A percentile compares a stretch with the other conserved stretches of the same genome.
phyloP scores from a whole-genome alignment of 805 yeast genomes.

The Lipomyces orientalis region DNA sequence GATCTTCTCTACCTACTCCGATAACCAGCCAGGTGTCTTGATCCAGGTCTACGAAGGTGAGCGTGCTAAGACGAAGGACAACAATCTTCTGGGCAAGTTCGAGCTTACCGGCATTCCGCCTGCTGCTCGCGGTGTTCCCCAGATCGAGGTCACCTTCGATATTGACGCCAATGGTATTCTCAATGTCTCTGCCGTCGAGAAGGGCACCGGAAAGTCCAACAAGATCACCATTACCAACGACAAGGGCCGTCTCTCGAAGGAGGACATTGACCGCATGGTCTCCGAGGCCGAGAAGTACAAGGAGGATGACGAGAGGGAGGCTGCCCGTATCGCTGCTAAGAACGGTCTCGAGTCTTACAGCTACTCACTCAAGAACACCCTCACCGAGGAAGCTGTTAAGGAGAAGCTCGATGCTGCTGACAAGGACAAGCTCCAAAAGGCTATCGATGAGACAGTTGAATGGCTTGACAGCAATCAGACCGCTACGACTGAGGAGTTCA shows the following conservation, averaged over 20 bases:
- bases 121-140: slow-evolving; percentile 99
- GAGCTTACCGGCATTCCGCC: slow-evolving; percentile 97
- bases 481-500: slow-evolving; percentile 89
- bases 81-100: slow-evolving; percentile 95
- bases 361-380: slow-evolving; percentile 86
- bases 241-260: slow-evolving; percentile 97
- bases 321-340: slow-evolving; percentile 90
- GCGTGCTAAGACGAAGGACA: slow-evolving; percentile 94
- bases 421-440: slow-evolving; percentile 70
- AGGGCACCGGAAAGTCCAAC: slow-evolving; percentile 97
- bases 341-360: slow-evolving; percentile 95
- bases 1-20: slow-evolving; percentile 95
- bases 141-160: slow-evolving; percentile 96
- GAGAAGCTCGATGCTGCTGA: slow-evolving; percentile 76
- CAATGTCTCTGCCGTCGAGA: slow-evolving; percentile 94
- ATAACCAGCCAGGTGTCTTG: slow-evolving; percentile 98
- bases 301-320: slow-evolving; percentile 96
- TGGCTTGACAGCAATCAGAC: slow-evolving; percentile 96
- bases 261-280: slow-evolving; percentile 97
- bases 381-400: slow-evolving; percentile 74
- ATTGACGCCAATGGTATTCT: slow-evolving; percentile 97
- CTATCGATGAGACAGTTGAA: slow-evolving; percentile 80
- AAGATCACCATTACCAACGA: slow-evolving; percentile 98
- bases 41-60: slow-evolving; percentile 98
- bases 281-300: slow-evolving; percentile 96